These are phyloP conservation scores for Colletotrichum sp. DNA, from an alignment of 2,329 filamentous ascomycete genomes.

Conservation along the genomic window DNA sequence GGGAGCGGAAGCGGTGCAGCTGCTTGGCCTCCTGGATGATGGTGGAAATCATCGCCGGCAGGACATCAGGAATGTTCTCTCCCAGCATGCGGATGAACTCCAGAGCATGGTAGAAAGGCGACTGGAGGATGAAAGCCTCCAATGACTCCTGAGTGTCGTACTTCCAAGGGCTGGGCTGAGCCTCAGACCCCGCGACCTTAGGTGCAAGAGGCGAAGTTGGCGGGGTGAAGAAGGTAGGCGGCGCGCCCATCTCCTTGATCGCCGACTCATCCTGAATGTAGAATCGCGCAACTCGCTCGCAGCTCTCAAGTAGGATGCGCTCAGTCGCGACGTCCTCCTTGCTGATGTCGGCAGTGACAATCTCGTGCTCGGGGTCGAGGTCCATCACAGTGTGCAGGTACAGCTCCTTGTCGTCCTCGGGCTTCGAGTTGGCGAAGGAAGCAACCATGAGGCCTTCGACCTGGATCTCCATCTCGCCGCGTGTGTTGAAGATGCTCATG, in stretches of 20 bases:
- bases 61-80: slow-evolving; percentile 25
- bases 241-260: slow-evolving; percentile 6
- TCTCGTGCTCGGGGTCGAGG: slow-evolving; percentile 45
- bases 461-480: slow-evolving; percentile 34
- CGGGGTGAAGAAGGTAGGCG: slow-evolving; percentile 8
- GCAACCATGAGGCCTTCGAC: slow-evolving; percentile 36
- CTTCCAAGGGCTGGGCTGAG: slow-evolving; percentile 1
- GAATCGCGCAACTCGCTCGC: slow-evolving; percentile 38
- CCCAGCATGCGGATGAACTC: slow-evolving; percentile 31
- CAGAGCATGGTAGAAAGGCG: slow-evolving; percentile 34
- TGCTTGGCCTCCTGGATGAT: slow-evolving; percentile 35
- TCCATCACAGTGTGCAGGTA: slow-evolving; percentile 39
- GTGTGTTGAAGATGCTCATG: slow-evolving; percentile 35
- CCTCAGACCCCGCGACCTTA: neutral
- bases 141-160: slow-evolving; percentile 32
- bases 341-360: slow-evolving; percentile 26
- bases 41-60: slow-evolving; percentile 26
- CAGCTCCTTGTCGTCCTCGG: slow-evolving; percentile 36
- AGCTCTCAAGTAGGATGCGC: slow-evolving; percentile 36
- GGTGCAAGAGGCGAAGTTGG: neutral
- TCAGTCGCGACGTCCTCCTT: slow-evolving; percentile 9
- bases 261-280: slow-evolving; percentile 24
- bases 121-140: slow-evolving; percentile 33
- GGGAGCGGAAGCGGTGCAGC: slow-evolving; percentile 33
- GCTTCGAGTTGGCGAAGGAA: slow-evolving; percentile 32